phyloP scores from a whole-genome alignment of 1,284 basidiomycete species.

The Trametes sp. region DNA sequence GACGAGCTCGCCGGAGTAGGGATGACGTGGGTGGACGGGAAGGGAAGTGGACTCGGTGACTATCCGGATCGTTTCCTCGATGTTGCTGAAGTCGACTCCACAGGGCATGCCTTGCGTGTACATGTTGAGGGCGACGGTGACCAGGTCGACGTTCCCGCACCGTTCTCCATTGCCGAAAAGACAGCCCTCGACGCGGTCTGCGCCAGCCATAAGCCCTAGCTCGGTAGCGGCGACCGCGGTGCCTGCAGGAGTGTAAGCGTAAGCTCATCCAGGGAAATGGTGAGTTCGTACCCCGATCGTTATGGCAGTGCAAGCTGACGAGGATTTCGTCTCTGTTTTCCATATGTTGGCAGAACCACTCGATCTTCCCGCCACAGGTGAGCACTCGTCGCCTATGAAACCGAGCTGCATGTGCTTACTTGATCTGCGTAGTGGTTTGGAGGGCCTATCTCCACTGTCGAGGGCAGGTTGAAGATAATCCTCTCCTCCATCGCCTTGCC shows the following conservation, averaged over 20 bases:
- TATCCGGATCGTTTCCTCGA: conserved; percentile 89
- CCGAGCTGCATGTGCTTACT: conserved; percentile 49
- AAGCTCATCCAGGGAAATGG: neutral
- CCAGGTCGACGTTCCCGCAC: conserved; percentile 97
- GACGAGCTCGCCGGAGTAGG: conserved; percentile 97
- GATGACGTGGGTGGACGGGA: conserved; percentile 95
- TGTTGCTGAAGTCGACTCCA: conserved; percentile 90
- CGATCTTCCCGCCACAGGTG: conserved; percentile 69
- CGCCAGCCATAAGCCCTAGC: conserved; percentile 92
- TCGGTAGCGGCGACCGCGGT: conserved; percentile 96
- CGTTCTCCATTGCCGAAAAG: conserved; percentile 98
- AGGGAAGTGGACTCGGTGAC: conserved; percentile 97
- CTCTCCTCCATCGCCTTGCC: conserved; percentile 72
- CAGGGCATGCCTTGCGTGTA: conserved; percentile 95
- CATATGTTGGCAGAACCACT: conserved; percentile 90
- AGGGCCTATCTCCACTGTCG: conserved; percentile 96
- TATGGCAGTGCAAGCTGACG: conserved; percentile 96
- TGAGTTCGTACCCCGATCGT: conserved; percentile 80
- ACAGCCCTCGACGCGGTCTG: conserved; percentile 97
- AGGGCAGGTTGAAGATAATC: conserved; percentile 98
- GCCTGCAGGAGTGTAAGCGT: conserved; percentile 50
- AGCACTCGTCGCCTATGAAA: conserved; percentile 9
- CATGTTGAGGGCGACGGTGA: conserved; percentile 94
- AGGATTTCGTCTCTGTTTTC: conserved; percentile 89
- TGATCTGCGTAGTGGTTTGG: conserved; percentile 99